Percentiles rank a stretch among this genome's conserved stretches.
phyloP scores from a whole-genome alignment of 805 yeast genomes.

The Danielia reshetovae region DNA sequence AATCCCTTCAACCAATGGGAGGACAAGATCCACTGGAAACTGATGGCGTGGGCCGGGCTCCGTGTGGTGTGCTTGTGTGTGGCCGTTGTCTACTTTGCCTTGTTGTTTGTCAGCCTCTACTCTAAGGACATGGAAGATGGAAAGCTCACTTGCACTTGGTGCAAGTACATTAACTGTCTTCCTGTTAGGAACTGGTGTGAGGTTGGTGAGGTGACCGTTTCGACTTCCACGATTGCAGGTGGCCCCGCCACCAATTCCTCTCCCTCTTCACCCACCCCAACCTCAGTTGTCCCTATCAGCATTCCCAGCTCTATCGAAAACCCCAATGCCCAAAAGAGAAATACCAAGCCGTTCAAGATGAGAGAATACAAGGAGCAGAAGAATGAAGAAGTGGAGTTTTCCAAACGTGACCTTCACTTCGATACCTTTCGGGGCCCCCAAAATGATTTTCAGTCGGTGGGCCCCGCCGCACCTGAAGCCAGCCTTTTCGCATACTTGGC shows the following conservation, averaged over 20 bases:
- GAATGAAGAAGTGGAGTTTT: neutral
- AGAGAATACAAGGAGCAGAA: neutral
- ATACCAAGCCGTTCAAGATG: too few species aligned
- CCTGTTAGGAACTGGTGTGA: conserved; percentile 74
- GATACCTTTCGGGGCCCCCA: neutral
- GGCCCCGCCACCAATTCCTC: conserved; percentile 2
- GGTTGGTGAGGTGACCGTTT: conserved; percentile 35
- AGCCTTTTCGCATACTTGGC: conserved; percentile 1
- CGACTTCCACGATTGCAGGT: conserved; percentile 6
- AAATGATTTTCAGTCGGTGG: neutral
- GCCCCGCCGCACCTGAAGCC: neutral
- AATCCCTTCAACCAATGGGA: conserved; percentile 32
- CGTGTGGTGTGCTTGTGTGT: conserved; percentile 44
- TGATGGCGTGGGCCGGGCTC: conserved; percentile 50
- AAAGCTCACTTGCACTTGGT: conserved; percentile 60
- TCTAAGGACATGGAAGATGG: conserved; percentile 28
- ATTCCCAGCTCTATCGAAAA: conserved; percentile 1
- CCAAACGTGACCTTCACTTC: neutral
- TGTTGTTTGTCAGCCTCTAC: conserved; percentile 46
- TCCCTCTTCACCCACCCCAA: conserved; percentile 1
- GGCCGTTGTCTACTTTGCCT: conserved; percentile 47
- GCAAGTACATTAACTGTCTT: conserved; percentile 66
- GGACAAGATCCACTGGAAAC: conserved; percentile 32
- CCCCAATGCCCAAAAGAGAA: neutral
- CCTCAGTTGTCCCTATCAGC: neutral